Evolutionary conservation across 176 grass and related monocot genomes (phyloP), one percentile per base, ranked within the genome.

Genomic region (Oryza glaberrima): DNA sequence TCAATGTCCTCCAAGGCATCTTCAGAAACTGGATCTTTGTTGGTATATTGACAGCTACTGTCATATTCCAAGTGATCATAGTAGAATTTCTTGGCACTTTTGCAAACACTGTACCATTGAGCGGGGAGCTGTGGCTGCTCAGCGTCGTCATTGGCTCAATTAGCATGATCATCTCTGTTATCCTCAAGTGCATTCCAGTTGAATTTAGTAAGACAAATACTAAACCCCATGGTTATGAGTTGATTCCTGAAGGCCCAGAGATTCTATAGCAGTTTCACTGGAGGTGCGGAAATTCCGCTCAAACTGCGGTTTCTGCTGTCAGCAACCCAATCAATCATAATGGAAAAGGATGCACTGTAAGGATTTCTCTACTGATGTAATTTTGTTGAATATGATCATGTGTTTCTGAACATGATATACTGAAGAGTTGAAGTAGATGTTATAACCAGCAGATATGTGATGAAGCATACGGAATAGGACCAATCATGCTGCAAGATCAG

Each of bases 61-160:
- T 95, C 44, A 28, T 90, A 72, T 98, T 98, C 89, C 93, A 98
- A 89, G 80, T 87, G 48, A 81, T 94, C 45, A 95, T 98, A 68
- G 85, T 95, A 19, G 96, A 98, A 77, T 87, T 95, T 81, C 91
- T 98, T 34, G 93, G 91, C 6, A 77, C 85, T 45, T 95, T 95
- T 74, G 96, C 93, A 46, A 95, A 87, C 83, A 98, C 96, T 0
- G 85, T 90, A 20, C 91, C 87, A 0, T 58, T 95, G 68, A 94
- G 84, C 79, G 92, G 89, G 93, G 72, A 93, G 10, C 66, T 88
- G 2, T 98, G 96, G 96, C 23, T 83, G 79, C n/a, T 98, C 13
- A 95, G 93, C 65, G 9, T 85, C 7, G 23, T 88, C 77, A 25
- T 98, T 35, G 96, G 96, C 15, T 93, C 85, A 2, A 78, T 92